These are phyloP conservation scores for Leccinum subgranulosum DNA, from an alignment of 768 basidiomycete species.

Conservation along the genomic window DNA sequence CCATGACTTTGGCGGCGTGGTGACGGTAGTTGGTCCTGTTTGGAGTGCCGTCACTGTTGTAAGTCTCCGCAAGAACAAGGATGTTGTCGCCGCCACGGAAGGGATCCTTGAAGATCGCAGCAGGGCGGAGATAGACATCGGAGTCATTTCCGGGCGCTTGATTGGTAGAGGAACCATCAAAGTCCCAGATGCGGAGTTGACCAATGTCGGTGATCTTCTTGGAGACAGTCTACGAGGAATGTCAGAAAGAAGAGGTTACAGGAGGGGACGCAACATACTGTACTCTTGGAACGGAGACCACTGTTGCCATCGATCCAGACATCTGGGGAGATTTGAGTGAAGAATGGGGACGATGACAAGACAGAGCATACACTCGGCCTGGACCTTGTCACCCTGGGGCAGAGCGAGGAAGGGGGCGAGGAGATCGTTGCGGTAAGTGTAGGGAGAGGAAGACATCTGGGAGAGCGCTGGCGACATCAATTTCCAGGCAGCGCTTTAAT, in stretches of 20 bases:
- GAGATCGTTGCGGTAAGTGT: constrained; percentile 73
- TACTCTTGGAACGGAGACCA: constrained; percentile 96
- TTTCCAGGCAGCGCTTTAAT: constrained; percentile 21
- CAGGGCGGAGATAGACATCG: constrained; percentile 97
- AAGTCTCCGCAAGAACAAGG: constrained; percentile 93
- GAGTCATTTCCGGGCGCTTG: constrained; percentile 96
- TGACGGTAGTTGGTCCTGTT: constrained; percentile 97
- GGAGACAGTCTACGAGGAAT: constrained; percentile 65
- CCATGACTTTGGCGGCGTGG: constrained; percentile 93
- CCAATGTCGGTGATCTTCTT: constrained; percentile 85
- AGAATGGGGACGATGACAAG: neutral
- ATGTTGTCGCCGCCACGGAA: constrained; percentile 99
- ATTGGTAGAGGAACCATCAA: constrained; percentile 96
- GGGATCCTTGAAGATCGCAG: constrained; percentile 96
- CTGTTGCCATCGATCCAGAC: constrained; percentile 98
- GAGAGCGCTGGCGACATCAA: neutral
- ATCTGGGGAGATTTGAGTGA: constrained; percentile 47
- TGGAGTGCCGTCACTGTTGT: constrained; percentile 98
- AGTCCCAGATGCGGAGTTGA: constrained; percentile 97
- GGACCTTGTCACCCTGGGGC: constrained; percentile 86
- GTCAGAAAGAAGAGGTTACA: neutral
- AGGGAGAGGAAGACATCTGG: constrained; percentile 27
- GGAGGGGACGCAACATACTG: constrained; percentile 44
- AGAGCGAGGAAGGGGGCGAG: constrained; percentile 88
- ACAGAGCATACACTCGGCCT: constrained; percentile 80